Percentiles rank a stretch among this genome's conserved stretches.
Evolutionary conservation across 2,329 filamentous ascomycete genomes (phyloP).

Genomic region (Penicillium sp.): DNA sequence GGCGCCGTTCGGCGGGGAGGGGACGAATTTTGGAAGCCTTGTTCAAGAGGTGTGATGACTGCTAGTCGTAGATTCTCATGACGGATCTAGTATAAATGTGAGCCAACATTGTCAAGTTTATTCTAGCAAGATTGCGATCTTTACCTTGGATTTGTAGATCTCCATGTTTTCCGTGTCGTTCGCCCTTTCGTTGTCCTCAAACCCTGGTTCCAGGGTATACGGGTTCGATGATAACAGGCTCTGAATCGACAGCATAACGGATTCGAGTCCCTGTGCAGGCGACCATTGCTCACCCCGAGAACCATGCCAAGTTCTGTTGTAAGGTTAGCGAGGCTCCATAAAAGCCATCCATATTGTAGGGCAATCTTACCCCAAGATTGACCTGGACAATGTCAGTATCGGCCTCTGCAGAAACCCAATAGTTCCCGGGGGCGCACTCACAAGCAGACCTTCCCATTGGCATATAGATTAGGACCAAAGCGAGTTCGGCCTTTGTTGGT

Average conservation of each 20-base stretch:
- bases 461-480: constrained; percentile 96
- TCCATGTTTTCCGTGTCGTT: constrained; percentile 65
- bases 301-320: constrained; percentile 77
- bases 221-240: constrained; percentile 90
- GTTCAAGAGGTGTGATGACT: constrained; percentile 76
- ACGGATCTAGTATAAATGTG: constrained; percentile 55
- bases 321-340: constrained; percentile 4
- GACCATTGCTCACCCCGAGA: constrained; percentile 92
- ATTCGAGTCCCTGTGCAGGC: constrained; percentile 87
- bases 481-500: constrained; percentile 81
- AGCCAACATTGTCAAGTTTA: background rate
- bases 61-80: constrained; percentile 83
- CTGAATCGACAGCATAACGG: constrained; percentile 88
- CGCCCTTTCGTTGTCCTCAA: constrained; percentile 60
- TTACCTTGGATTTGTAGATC: constrained; percentile 69
- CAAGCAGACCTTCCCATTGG: constrained; percentile 83
- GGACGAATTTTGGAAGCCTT: constrained; percentile 47
- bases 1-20: background rate
- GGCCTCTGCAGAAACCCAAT: background rate
- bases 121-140: background rate
- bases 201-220: constrained; percentile 93
- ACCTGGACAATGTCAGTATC: constrained; percentile 44
- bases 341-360: background rate
- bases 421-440: constrained; percentile 40
- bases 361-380: constrained; percentile 65